These are phyloP conservation scores for Actinomucor elegans DNA, from an alignment of 371 early-diverging fungal genomes.

Conservation along the genomic window DNA sequence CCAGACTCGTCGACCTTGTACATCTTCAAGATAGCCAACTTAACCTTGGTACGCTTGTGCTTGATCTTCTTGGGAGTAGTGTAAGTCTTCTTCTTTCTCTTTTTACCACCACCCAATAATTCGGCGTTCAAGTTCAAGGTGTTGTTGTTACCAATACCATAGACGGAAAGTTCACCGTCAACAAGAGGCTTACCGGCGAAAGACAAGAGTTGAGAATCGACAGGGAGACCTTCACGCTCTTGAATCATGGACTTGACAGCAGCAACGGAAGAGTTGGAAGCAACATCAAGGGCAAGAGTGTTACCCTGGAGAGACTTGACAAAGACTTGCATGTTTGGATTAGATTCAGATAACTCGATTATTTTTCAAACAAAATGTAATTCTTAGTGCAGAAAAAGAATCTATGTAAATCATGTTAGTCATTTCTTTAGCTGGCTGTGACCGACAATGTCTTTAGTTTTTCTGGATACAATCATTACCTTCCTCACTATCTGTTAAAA, in stretches of 20 bases:
- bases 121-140: conserved; percentile 80
- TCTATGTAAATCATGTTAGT: conserved; percentile 1
- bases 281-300: conserved; percentile 84
- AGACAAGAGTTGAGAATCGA: conserved; percentile 91
- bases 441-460: neutral
- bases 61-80: conserved; percentile 99
- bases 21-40: conserved; percentile 94
- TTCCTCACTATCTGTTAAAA: conserved; percentile 38
- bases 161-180: conserved; percentile 71
- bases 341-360: conserved; percentile 44
- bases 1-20: conserved; percentile 95
- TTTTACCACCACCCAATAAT: conserved; percentile 90
- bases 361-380: conserved; percentile 23
- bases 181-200: conserved; percentile 93
- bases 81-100: conserved; percentile 98
- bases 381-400: conserved; percentile 32
- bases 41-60: conserved; percentile 98
- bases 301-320: conserved; percentile 85
- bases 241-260: conserved; percentile 88
- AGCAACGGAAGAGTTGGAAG: conserved; percentile 73
- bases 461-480: conserved; percentile 11
- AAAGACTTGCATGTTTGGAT: conserved; percentile 77
- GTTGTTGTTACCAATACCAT: conserved; percentile 87
- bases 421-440: neutral
- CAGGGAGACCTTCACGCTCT: conserved; percentile 91